Base-by-base conservation (phyloP, 345 rosid genomes). In the Angophora floribunda region DNA sequence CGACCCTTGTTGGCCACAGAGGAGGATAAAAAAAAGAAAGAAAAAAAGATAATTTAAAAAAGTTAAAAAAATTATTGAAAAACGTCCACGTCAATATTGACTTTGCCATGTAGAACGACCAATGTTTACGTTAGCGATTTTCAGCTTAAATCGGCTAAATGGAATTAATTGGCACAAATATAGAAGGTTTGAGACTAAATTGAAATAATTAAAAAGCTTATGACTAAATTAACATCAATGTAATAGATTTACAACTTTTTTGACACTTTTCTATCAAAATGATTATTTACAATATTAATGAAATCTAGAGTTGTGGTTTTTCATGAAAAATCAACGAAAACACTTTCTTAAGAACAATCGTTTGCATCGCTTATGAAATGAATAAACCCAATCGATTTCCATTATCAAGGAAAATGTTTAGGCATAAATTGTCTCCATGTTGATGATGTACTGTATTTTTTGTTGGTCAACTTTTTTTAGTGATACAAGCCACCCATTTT, bases 201-300 rank as follows among this genome's bases (percentile, higher is more conserved):
- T 55, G 6, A 22, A 11, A 55, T 55, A 22, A 55, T 55, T 55
- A 0, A 55, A 22, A 22, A 55, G 0, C 21, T 55, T 9, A 55
- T 21, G 24, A 22, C 13, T 22, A 22, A 55, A 55, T 55, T 55
- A 1, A 0, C 61, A 55, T 19, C 24, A 4, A 55, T 9, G 8
- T 0, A 55, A 22, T 0, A 55, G 0, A 5, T 22, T 55, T 22
- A 55, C 19, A 0, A 22, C 28, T 21, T 55, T 55, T 55, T 0
- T 4, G 1, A 55, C 9, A 55, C 61, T 22, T 55, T 55, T 55
- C 13, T 12, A 12, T 55, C 28, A 0, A 75, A 14, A 75, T 19
- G 14, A 36, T 41, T 36, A 19, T 75, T 75, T 41, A 36, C 82
- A 0, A n/a, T 36, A 63, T n/a, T 63, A 1, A 63, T 70, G 26